These are phyloP conservation scores for Westerdykella sp. DNA, from an alignment of 2,329 filamentous ascomycete genomes.

Conservation along the genomic window DNA sequence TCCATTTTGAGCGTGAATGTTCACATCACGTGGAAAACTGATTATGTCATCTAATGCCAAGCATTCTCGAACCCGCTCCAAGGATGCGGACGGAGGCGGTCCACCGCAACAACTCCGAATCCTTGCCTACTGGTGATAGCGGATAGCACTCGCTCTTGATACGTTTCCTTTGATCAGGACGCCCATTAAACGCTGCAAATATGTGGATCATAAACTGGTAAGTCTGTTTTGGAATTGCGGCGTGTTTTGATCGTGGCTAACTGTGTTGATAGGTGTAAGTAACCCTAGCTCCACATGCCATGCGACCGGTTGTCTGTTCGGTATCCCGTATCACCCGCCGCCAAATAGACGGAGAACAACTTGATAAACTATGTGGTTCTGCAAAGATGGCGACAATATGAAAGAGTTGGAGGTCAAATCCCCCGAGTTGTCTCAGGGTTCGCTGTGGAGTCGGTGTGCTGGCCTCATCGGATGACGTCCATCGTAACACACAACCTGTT, in stretches of 20 bases:
- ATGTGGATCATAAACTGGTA: conserved; percentile 96
- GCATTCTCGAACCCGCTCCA: background rate
- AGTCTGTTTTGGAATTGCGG: background rate
- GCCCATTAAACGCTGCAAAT: conserved; percentile 1
- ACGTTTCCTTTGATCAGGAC: background rate
- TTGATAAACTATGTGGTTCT: background rate
- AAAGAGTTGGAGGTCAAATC: background rate
- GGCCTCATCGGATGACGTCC: background rate
- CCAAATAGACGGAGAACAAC: background rate
- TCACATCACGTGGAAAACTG: too few species aligned
- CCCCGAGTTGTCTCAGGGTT: background rate
- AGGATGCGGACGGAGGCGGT: background rate
- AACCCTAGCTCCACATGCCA: too few species aligned
- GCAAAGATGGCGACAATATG: background rate
- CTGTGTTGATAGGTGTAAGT: conserved; percentile 27
- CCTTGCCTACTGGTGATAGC: too few species aligned
- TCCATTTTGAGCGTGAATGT: too few species aligned
- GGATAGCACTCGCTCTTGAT: too few species aligned
- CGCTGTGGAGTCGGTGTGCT: background rate
- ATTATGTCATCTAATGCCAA: background rate
- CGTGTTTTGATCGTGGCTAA: conserved; percentile 6
- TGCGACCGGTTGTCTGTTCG: too few species aligned
- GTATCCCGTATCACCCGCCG: conserved; percentile 3
- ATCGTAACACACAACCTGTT: background rate
- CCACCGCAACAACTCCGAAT: background rate